Conservation (phyloP, 2,329 filamentous ascomycete species). For the Penicillium digitatum region DNA sequence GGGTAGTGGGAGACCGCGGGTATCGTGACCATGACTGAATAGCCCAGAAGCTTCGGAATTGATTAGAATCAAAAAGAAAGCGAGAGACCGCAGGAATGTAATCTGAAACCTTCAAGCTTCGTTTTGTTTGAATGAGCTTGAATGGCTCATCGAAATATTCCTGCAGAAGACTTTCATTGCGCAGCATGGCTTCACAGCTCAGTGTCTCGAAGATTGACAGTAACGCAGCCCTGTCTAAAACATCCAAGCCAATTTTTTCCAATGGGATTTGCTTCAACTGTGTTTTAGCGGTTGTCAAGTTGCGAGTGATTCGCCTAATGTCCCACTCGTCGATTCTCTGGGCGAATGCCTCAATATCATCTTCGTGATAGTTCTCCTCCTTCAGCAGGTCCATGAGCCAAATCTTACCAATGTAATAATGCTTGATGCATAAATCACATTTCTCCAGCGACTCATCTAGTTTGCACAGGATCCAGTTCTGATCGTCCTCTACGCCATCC, state of each 20-base stretch:
- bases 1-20: conserved; percentile 59
- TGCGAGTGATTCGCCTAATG: conserved; percentile 58
- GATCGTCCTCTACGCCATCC: conserved; percentile 57
- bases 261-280: conserved; percentile 52
- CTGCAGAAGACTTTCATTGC: conserved; percentile 50
- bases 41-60: conserved; percentile 63
- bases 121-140: conserved; percentile 71
- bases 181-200: conserved; percentile 75
- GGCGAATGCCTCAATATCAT: conserved; percentile 50
- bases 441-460: conserved; percentile 57
- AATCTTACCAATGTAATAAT: conserved; percentile 68
- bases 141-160: conserved; percentile 78
- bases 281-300: conserved; percentile 54
- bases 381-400: conserved; percentile 59
- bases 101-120: conserved; percentile 69
- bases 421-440: conserved; percentile 68
- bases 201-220: conserved; percentile 83
- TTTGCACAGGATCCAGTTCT: conserved; percentile 56
- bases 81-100: conserved; percentile 77
- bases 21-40: conserved; percentile 64
- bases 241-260: conserved; percentile 48
- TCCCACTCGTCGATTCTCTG: conserved; percentile 58
- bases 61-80: conserved; percentile 75
- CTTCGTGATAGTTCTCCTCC: conserved; percentile 54
- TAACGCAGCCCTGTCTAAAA: conserved; percentile 59